Conservation (phyloP, 176 grass and related monocot genomes). For the Saccharum spontaneum region DNA sequence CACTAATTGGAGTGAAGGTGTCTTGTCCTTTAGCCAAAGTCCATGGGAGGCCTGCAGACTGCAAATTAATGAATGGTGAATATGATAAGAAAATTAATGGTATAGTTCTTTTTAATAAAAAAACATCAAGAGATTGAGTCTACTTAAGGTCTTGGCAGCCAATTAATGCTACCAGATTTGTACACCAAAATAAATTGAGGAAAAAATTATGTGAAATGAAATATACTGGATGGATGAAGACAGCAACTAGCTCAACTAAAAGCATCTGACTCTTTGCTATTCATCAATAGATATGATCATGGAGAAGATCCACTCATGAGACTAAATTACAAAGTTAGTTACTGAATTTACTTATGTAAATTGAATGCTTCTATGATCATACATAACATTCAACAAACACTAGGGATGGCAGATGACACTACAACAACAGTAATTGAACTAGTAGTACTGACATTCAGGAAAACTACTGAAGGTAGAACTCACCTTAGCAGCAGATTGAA, state of each 20-base stretch:
- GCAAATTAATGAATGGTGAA: slow-evolving; percentile 25
- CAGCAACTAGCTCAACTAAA: background rate
- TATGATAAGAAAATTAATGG: background rate
- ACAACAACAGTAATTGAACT: background rate
- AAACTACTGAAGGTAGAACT: background rate
- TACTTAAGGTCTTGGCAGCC: background rate
- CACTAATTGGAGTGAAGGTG: slow-evolving; percentile 94
- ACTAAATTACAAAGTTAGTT: background rate
- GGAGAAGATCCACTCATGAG: background rate
- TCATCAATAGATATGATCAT: background rate
- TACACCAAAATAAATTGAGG: background rate
- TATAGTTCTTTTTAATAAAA: background rate
- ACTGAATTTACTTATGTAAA: background rate
- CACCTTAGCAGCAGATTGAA: slow-evolving; percentile 81
- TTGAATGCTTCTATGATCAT: background rate
- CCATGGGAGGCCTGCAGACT: slow-evolving; percentile 94
- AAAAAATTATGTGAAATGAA: slow-evolving; percentile 1
- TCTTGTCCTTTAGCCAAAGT: slow-evolving; percentile 95
- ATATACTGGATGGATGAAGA: background rate
- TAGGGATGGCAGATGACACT: background rate
- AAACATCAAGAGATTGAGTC: background rate
- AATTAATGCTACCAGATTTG: slow-evolving; percentile 15
- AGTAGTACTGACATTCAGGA: background rate
- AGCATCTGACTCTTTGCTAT: background rate
- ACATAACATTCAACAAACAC: background rate